These are phyloP conservation scores for Euphrasia confusa DNA, from an alignment of 257 asterid species.

Conservation along the genomic window DNA sequence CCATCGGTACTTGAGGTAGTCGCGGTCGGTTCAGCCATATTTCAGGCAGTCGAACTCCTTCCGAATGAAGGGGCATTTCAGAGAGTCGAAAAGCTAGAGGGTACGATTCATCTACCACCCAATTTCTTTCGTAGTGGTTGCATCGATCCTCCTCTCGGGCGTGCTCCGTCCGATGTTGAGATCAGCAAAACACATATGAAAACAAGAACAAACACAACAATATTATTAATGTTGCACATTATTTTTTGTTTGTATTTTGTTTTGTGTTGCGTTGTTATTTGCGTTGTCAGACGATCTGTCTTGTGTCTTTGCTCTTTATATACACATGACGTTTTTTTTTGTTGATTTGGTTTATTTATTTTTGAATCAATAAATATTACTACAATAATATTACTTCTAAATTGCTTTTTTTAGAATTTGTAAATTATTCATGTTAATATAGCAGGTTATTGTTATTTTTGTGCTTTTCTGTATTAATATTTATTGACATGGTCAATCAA, in stretches of 20 bases:
- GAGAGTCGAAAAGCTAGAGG: slow-evolving; percentile 60
- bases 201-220: slow-evolving; percentile 15
- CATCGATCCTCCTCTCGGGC: slow-evolving; percentile 28
- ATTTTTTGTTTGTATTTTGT: neutral
- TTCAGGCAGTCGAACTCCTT: slow-evolving; percentile 58
- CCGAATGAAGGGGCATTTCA: slow-evolving; percentile 45
- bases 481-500: too few species aligned
- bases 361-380: too few species aligned
- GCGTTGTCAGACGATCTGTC: too few species aligned
- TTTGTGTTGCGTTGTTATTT: too few species aligned
- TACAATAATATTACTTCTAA: too few species aligned
- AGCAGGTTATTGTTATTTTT: too few species aligned
- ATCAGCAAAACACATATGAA: slow-evolving; percentile 18
- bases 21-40: slow-evolving; percentile 45
- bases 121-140: slow-evolving; percentile 49
- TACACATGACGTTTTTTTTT: too few species aligned
- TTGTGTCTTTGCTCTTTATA: too few species aligned
- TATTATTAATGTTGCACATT: slow-evolving; percentile 13
- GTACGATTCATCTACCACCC: slow-evolving; percentile 56
- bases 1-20: slow-evolving; percentile 63
- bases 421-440: too few species aligned
- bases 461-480: too few species aligned
- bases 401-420: too few species aligned
- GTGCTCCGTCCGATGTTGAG: slow-evolving; percentile 1
- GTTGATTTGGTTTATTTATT: too few species aligned